Conservation (phyloP, 176 grass and related monocot species). For the Avena eriantha region DNA sequence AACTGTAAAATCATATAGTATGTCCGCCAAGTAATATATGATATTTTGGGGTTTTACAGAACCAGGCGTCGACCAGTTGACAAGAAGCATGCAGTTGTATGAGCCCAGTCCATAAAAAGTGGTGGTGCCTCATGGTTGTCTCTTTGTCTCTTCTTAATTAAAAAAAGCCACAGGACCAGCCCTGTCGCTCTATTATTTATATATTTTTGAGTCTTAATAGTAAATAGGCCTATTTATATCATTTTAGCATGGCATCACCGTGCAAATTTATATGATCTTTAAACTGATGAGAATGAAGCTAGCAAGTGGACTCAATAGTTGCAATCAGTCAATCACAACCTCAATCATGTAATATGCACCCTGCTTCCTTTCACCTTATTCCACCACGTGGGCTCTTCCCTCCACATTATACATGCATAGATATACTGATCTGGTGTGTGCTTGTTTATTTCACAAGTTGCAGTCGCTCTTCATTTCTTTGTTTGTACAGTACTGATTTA, state of each 20-base stretch:
- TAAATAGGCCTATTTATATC: constrained; percentile 8
- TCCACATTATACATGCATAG: neutral
- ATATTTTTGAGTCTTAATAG: neutral
- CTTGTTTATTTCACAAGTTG: constrained; percentile 6
- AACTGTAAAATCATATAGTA: constrained; percentile 1
- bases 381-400: neutral
- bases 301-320: neutral
- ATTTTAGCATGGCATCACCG: constrained; percentile 14
- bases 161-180: neutral
- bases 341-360: neutral
- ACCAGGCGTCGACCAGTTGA: neutral
- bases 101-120: neutral
- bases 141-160: neutral
- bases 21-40: neutral
- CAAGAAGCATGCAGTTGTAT: neutral
- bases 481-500: neutral
- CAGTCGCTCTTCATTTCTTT: neutral
- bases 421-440: neutral
- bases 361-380: neutral
- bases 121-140: neutral
- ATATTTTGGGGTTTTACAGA: neutral
- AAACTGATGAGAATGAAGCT: constrained; percentile 29
- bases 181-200: neutral
- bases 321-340: neutral
- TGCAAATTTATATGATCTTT: constrained; percentile 21